Conservation (phyloP, 176 grass and related monocot genomes). For the Poa annua region DNA sequence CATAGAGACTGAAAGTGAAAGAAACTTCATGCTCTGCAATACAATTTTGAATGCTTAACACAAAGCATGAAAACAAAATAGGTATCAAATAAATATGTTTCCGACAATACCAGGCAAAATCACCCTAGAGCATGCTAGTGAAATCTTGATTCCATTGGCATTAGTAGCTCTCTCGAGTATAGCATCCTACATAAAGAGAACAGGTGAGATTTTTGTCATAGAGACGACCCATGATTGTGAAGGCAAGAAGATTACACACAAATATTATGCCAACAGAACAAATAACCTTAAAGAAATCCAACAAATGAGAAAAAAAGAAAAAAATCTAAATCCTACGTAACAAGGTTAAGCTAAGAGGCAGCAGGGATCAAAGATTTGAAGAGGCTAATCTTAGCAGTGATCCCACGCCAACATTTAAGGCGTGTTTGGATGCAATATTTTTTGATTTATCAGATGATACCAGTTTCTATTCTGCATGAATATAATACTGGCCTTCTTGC, state of each 20-base stretch:
- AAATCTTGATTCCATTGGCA: conserved; percentile 55
- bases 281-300: not conserved
- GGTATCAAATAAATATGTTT: conserved; percentile 38
- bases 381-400: not conserved
- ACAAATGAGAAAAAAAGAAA: not conserved
- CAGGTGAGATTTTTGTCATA: conserved; percentile 27
- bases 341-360: conserved; percentile 30
- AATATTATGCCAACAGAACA: conserved; percentile 22
- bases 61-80: conserved; percentile 26
- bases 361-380: not conserved
- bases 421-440: not conserved
- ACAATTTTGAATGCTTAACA: conserved; percentile 39
- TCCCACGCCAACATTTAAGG: conserved; percentile 10
- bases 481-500: conserved; percentile 13
- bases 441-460: not conserved
- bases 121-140: conserved; percentile 36
- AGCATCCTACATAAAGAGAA: conserved; percentile 39
- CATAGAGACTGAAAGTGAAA: conserved; percentile 88
- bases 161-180: conserved; percentile 22
- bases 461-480: not conserved
- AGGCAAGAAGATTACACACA: not conserved
- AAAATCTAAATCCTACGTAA: not conserved
- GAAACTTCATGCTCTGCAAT: conserved; percentile 86
- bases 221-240: not conserved
- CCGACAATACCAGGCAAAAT: conserved; percentile 56